phyloP scores from a whole-genome alignment of 108 stramenopile genomes.

The Fragilaria crotonensis region DNA sequence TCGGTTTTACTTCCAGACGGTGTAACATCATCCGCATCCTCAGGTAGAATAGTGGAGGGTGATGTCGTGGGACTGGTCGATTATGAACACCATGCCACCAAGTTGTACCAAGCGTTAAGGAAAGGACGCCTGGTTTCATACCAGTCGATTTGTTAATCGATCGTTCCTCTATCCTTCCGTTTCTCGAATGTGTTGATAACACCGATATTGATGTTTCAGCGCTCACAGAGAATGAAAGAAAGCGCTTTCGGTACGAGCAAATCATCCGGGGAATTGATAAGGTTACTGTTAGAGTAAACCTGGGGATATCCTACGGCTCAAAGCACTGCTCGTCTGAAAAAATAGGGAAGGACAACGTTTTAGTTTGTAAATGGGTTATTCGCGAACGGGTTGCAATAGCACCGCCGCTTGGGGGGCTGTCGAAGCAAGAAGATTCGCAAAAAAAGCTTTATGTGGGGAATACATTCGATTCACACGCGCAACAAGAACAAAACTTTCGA shows the following conservation, averaged over 20 bases:
- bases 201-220: conserved; percentile 9
- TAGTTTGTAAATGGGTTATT: conserved; percentile 47
- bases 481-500: conserved; percentile 62
- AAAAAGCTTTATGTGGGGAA: conserved; percentile 46
- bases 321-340: neutral
- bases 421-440: conserved; percentile 3
- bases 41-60: conserved; percentile 42
- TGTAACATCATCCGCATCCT: conserved; percentile 6
- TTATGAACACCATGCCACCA: conserved; percentile 10
- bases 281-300: conserved; percentile 28
- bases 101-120: too few species aligned
- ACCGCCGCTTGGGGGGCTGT: neutral
- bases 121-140: too few species aligned
- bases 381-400: conserved; percentile 39
- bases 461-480: conserved; percentile 40
- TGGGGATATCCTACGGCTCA: conserved; percentile 22
- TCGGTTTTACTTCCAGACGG: conserved; percentile 12
- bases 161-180: conserved; percentile 28
- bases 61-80: conserved; percentile 42
- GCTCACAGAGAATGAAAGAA: conserved; percentile 20
- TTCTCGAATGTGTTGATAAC: conserved; percentile 29
- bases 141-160: conserved; percentile 45
- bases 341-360: neutral
- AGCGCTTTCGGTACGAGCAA: conserved; percentile 30
- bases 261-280: conserved; percentile 45